Evolutionary conservation across 2,329 filamentous ascomycete species (phyloP).

Genomic region (Colletotrichum simmondsii): DNA sequence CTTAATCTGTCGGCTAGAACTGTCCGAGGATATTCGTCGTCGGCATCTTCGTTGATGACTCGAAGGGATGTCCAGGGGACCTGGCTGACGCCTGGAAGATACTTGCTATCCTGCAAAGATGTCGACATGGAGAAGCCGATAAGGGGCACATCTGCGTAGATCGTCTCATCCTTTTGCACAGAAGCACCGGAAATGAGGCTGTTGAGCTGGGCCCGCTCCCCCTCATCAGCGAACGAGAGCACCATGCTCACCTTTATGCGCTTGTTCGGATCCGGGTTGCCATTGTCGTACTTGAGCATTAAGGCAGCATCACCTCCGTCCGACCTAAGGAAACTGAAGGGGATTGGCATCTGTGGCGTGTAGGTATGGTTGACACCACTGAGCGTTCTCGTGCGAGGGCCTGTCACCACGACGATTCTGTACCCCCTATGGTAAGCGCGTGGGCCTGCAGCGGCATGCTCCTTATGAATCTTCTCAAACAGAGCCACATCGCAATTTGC

Average conservation of each 20-base stretch:
- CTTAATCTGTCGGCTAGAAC: slow-evolving; percentile 82
- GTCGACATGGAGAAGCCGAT: slow-evolving; percentile 72
- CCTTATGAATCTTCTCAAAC: slow-evolving; percentile 77
- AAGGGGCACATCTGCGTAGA: slow-evolving; percentile 77
- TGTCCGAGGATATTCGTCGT: slow-evolving; percentile 72
- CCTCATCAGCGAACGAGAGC: slow-evolving; percentile 79
- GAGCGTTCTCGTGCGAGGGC: slow-evolving; percentile 79
- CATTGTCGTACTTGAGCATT: slow-evolving; percentile 76
- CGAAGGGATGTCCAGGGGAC: slow-evolving; percentile 74
- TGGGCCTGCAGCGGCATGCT: slow-evolving; percentile 77
- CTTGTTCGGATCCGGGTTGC: slow-evolving; percentile 50
- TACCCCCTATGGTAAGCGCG: slow-evolving; percentile 82
- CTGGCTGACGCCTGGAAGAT: slow-evolving; percentile 60
- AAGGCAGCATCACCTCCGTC: slow-evolving; percentile 77
- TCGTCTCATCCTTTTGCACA: slow-evolving; percentile 73
- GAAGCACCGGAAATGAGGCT: slow-evolving; percentile 78
- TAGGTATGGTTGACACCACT: slow-evolving; percentile 80
- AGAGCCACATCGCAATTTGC: slow-evolving; percentile 77
- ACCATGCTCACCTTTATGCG: slow-evolving; percentile 73
- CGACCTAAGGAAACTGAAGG: slow-evolving; percentile 80
- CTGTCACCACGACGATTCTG: slow-evolving; percentile 81
- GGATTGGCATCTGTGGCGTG: slow-evolving; percentile 72
- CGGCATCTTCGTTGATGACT: slow-evolving; percentile 78
- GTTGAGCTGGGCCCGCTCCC: slow-evolving; percentile 77
- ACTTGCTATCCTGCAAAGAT: slow-evolving; percentile 60